Base-by-base conservation (phyloP, 2,329 filamentous ascomycete genomes). In the Botrytis aclada region DNA sequence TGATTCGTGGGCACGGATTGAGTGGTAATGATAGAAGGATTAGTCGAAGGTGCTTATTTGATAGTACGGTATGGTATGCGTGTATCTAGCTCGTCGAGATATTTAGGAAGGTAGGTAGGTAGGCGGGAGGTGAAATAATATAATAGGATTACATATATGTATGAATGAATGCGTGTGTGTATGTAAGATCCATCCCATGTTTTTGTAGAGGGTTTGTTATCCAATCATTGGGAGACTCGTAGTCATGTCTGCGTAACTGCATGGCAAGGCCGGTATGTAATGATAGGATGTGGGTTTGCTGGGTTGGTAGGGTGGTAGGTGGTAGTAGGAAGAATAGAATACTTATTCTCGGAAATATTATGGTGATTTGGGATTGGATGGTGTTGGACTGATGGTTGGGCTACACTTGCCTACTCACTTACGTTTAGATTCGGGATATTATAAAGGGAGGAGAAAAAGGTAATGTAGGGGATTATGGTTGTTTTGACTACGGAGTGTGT, bases 241-340 rank as follows among this genome's bases (percentile, higher is more conserved):
- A 61, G 9, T 0, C 4, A 3, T 12, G 10, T 25, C 32, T 61
- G 7, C 1, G 20, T 3, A 37, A 3, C 20, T 3, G 22, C 5
- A 29, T 61, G 14, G 20, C 3, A 16, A 22, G 39, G 32, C 20
- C 18, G 34, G 20, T 7, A 34, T 34, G 56, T 18, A 60, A 2
- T 20, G 4, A 60, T 22, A 2, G 18, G 4, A 60, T 22, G 22
- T 18, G 32, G 32, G 12, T 12, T 4, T 60, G 1, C 20, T 25
- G 20, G 22, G 34, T 5, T 25, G 32, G 2, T 60, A 61, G 58
- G 6, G 58, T 61, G 10, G 34, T 3, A 61, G 6, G 58, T 61
- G 10, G 34, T 3, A 61, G n/a, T 37, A n/a, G 58, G 32, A 39
- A 34, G 20, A 39, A 22, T 61, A 25, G 12, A 39, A 22, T 61